Evolutionary conservation across 106 monocot species (phyloP), one percentile per base, ranked within the genome.

Genomic region (Xerophyta viscosa): DNA sequence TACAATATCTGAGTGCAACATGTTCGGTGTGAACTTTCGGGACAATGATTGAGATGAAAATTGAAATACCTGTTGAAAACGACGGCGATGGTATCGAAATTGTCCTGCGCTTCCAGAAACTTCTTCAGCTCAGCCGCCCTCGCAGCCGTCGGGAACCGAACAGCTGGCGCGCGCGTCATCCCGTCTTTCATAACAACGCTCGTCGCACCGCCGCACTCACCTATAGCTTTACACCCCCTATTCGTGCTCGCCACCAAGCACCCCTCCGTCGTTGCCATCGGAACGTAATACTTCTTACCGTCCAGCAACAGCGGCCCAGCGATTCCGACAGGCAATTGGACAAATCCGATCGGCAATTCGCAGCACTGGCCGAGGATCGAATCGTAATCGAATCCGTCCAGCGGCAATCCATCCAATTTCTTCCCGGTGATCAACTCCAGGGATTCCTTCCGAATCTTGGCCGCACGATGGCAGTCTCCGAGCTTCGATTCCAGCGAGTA

Each of bases 251-350:
- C 91, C 19, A 91, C 82, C 13, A 91, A 67, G 58, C 91, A 91
- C 18, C 91, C 91, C 64, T 91, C 91, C 3, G 91, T 91, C 14
- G 91, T 91, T 3, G 91, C 91, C 91, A 91, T 86, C 11, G 91
- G 91, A 27, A 91, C 70, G 17, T 86, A 67, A 47, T 70, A 78
- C 48, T 60, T 3, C 29, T 28, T 55, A 24, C 85, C 91, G 43
- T 91, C 78, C 4, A 91, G 66, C 24, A 68, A 1, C 72, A 91
- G 56, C 1, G 91, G 91, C 0, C 91, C 91, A 0, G 91, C 84
- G 26, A 84, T 67, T 26, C 90, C 90, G 9, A 91, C 84, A 0
- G 84, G 90, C 1, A 91, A 31, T 30, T 68, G 29, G 11, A 85
- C 91, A 28, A 57, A 91, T 23, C 85, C 91, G 2, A 91, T 50